phyloP scores from a whole-genome alignment of 2,329 filamentous ascomycete genomes.

The Aspergillus fumigatus region DNA sequence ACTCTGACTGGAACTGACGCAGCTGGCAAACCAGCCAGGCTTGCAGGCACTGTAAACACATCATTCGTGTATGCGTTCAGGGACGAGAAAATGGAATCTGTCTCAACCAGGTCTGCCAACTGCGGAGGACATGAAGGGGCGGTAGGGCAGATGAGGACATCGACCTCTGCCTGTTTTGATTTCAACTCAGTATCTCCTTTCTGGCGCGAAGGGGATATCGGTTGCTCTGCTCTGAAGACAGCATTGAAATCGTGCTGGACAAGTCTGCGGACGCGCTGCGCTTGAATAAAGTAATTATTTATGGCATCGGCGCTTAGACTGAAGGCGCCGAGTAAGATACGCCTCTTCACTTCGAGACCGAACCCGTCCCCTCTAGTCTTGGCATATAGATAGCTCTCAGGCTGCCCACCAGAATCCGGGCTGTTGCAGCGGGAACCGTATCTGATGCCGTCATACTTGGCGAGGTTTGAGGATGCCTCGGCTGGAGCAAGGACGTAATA shows the following conservation, averaged over 20 bases:
- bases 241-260: constrained; percentile 83
- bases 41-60: constrained; percentile 92
- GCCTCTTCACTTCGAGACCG: constrained; percentile 76
- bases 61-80: constrained; percentile 88
- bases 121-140: constrained; percentile 70
- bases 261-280: constrained; percentile 78
- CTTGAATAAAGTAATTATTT: constrained; percentile 94
- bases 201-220: constrained; percentile 43
- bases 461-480: constrained; percentile 91
- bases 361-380: constrained; percentile 69
- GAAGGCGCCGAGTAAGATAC: constrained; percentile 86
- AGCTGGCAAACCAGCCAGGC: constrained; percentile 83
- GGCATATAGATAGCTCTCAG: constrained; percentile 61
- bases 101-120: constrained; percentile 51
- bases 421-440: constrained; percentile 62
- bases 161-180: constrained; percentile 48
- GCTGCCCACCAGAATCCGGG: constrained; percentile 51
- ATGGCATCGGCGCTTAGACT: constrained; percentile 85
- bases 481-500: constrained; percentile 96
- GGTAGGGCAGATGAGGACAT: constrained; percentile 84
- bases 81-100: constrained; percentile 30
- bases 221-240: constrained; percentile 67
- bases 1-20: constrained; percentile 69
- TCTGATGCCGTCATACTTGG: constrained; percentile 95
- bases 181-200: constrained; percentile 2